phyloP scores from a whole-genome alignment of 1,284 basidiomycete genomes.

The Phaffia rhodozyma region DNA sequence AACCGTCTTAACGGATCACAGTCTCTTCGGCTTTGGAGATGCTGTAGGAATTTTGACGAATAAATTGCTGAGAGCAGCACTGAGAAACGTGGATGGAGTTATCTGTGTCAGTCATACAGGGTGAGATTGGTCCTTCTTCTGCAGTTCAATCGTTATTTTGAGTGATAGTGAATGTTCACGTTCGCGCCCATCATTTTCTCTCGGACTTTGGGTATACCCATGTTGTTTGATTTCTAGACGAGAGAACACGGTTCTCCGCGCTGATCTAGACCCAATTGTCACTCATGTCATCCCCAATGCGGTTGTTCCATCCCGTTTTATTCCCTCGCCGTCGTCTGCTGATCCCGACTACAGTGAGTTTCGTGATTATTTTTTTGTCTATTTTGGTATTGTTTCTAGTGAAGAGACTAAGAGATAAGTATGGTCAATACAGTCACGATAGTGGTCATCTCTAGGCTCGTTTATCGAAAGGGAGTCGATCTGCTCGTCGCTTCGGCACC shows the following conservation, averaged over 20 bases:
- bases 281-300: constrained; percentile 93
- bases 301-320: constrained; percentile 75
- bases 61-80: constrained; percentile 74
- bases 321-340: constrained; percentile 44
- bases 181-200: background rate
- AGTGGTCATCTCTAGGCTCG: constrained; percentile 85
- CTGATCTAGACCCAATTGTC: constrained; percentile 54
- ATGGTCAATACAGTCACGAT: constrained; percentile 58
- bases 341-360: constrained; percentile 50
- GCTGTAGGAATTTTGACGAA: constrained; percentile 94
- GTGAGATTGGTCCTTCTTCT: constrained; percentile 38
- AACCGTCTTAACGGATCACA: constrained; percentile 94
- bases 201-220: background rate
- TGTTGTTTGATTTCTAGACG: constrained; percentile 41
- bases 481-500: constrained; percentile 86
- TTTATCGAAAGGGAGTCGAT: constrained; percentile 94
- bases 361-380: background rate
- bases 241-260: constrained; percentile 89
- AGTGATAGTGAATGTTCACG: too few species aligned
- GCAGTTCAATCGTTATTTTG: background rate
- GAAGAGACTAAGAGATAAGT: background rate
- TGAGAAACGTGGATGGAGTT: constrained; percentile 83
- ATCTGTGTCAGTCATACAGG: constrained; percentile 98
- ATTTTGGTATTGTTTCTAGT: background rate
- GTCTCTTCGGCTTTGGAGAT: constrained; percentile 89